Evolutionary conservation across 805 yeast genomes (phyloP), one percentile per base, ranked within the genome.

Genomic region (Candida odintsovae): DNA sequence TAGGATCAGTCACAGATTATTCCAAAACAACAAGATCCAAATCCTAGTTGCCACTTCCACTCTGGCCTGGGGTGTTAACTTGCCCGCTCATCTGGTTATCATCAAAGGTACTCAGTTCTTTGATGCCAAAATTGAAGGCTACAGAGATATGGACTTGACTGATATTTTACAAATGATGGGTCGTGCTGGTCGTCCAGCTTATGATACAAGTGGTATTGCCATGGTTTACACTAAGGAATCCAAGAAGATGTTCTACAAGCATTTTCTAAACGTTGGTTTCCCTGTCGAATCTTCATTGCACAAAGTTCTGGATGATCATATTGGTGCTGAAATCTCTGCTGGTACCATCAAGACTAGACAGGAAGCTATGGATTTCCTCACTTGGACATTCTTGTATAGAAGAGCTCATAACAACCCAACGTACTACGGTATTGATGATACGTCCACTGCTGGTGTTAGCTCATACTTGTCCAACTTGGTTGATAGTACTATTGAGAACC

Each of bases 131-230:
- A 84, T 84, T 45, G 99, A 98, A 72, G 99, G 97, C 0, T 88
- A 83, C 59, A 80, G 83, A 13, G 99, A 94, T 62, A 72, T 95
- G 50, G 98, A 97, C 3, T 87, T 94, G 29, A 86, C 97, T 0
- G 99, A 94, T 67, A 96, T 94, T 39, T 82, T 95, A 47, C 99
- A 94, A 70, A 94, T 94, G 62, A 94, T 94, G 72, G 99, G 99
- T 56, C 86, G 99, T 70, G 99, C 99, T 18, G 99, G 99, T 66
- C 82, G 99, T 67, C 99, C 99, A 1, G 98, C 95, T 54, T 94
- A 81, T 64, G 96, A 94, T 53, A 80, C 80, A 41, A 83, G 78
- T 61, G 99, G 99, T 72, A 87, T 89, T 10, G 98, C 98, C 67
- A 82, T 90, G 36, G 73, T 95, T 26, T 83, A 92, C 62, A 94